Conservation (phyloP, 1,284 basidiomycete species). For the Hymenochaete sp. region DNA sequence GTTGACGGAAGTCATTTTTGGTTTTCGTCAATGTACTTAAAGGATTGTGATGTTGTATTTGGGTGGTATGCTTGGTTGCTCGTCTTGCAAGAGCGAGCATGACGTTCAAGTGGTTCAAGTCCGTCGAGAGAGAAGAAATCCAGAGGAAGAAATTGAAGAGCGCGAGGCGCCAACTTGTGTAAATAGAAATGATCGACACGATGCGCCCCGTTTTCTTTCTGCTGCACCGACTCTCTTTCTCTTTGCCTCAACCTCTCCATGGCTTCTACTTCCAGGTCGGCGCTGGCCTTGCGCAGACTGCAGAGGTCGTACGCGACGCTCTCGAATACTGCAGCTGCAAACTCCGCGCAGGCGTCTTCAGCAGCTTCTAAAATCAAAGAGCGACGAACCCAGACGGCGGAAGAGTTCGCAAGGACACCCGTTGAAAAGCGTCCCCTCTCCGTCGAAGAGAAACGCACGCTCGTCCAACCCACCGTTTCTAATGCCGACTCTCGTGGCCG, state of each 20-base stretch:
- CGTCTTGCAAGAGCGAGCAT: no score
- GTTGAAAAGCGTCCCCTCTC: background rate
- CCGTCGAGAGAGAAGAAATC: background rate
- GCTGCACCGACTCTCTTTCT: no score
- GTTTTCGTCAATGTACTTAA: no score
- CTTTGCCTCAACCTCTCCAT: no score
- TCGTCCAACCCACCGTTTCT: constrained; percentile 8
- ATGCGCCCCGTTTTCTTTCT: no score
- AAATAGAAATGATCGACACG: no score
- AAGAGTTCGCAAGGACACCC: constrained; percentile 8
- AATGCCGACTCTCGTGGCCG: constrained; percentile 26
- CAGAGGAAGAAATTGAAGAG: background rate
- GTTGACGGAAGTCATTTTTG: constrained; percentile 27
- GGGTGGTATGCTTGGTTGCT: no score
- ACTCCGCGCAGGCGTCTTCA: constrained; percentile 12
- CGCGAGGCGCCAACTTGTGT: constrained; percentile 4
- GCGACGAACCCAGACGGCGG: background rate
- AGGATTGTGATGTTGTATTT: no score
- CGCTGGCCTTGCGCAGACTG: constrained; percentile 4
- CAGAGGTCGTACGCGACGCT: constrained; percentile 13
- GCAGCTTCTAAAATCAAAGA: constrained; percentile 14
- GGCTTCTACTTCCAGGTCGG: no score
- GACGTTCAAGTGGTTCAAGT: no score
- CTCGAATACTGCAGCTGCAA: background rate
- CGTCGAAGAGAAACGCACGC: background rate